Evolutionary conservation across 202 grass and related monocot species (phyloP), one percentile per base, ranked within the genome.

Genomic region (Zizania palustris): DNA sequence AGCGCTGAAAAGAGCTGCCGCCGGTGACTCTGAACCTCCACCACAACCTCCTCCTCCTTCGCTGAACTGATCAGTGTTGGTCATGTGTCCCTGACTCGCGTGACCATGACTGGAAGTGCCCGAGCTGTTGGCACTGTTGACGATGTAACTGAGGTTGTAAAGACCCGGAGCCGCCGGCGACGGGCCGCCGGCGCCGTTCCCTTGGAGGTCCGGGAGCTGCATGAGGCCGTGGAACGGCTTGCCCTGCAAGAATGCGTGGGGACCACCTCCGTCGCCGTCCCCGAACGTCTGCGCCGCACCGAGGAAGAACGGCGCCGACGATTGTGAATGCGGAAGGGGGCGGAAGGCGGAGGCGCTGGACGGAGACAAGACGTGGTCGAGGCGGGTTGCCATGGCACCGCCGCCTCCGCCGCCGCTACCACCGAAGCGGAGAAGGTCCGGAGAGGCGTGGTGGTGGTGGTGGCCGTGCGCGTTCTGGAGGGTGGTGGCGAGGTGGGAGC

Each of bases 191-290:
- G 76, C 39, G 65, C 79, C 82, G 28, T 82, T 88, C 42, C 93
- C 86, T 60, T 91, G 91, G 39, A 93, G 79, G 58, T 90, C 93
- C 20, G 90, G 93, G 7, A 97, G 78, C 6, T 93, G 90, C 93
- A 97, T 91, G 21, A 97, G 90, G 11, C 88, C 84, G 46, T 91
- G 83, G 77, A 93, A 91, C 42, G 90, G 81, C 83, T 97, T 97
- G 45, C 83, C 83, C 74, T 83, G 90, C 65, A 93, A 74, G 54
- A 91, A 91, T 3, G 56, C 71, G 60, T 88, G 82, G n/a, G 76
- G 19, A 4, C 73, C 77, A 28, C 63, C 63, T 6, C 76, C 69
- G 11, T 66, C 72, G 16, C 71, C 81, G 20, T 69, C 83, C 22
- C 70, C 83, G 21, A 89, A 85, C 38, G 89, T 86, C 38, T 87